Evolutionary conservation across 176 grass and related monocot genomes (phyloP).

Genomic region (Phragmites australis): DNA sequence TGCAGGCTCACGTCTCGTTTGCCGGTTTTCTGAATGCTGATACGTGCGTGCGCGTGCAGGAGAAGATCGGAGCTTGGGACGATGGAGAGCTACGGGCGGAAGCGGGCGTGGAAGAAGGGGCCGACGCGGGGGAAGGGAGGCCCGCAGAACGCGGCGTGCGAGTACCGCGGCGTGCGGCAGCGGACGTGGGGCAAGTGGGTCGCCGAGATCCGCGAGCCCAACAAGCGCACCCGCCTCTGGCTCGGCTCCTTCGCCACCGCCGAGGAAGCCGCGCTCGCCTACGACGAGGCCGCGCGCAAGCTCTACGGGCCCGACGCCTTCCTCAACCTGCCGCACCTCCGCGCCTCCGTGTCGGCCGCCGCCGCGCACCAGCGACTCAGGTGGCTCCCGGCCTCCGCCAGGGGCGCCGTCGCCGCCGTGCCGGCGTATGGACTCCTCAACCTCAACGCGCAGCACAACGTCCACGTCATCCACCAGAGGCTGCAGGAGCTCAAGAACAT

Average conservation of each 20-base stretch:
- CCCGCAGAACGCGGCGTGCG: slow-evolving; percentile 75
- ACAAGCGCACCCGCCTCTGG: slow-evolving; percentile 78
- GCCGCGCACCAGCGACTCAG: slow-evolving; percentile 63
- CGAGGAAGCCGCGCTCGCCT: slow-evolving; percentile 87
- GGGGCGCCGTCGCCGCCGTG: slow-evolving; percentile 3
- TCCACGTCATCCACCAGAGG: slow-evolving; percentile 97
- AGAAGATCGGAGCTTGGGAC: background rate
- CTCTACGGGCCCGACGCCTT: slow-evolving; percentile 94
- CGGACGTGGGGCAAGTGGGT: slow-evolving; percentile 92
- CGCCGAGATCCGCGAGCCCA: slow-evolving; percentile 87
- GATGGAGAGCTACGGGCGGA: slow-evolving; percentile 68
- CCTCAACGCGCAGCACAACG: slow-evolving; percentile 98
- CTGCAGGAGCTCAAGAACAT: slow-evolving; percentile 79
- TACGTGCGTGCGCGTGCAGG: background rate
- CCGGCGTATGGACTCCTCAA: slow-evolving; percentile 89
- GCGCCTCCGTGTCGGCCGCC: slow-evolving; percentile 42
- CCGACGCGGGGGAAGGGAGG: slow-evolving; percentile 78
- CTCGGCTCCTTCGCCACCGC: slow-evolving; percentile 86
- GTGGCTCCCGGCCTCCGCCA: slow-evolving; percentile 72
- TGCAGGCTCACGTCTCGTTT: background rate
- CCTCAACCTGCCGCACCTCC: slow-evolving; percentile 97
- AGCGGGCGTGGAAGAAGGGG: slow-evolving; percentile 95
- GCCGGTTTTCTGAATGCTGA: background rate
- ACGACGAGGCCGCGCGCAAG: slow-evolving; percentile 85
- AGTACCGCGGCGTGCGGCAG: slow-evolving; percentile 84